Evolutionary conservation across 2,329 filamentous ascomycete species (phyloP).

Genomic region (Pseudocercospora macadamiae): DNA sequence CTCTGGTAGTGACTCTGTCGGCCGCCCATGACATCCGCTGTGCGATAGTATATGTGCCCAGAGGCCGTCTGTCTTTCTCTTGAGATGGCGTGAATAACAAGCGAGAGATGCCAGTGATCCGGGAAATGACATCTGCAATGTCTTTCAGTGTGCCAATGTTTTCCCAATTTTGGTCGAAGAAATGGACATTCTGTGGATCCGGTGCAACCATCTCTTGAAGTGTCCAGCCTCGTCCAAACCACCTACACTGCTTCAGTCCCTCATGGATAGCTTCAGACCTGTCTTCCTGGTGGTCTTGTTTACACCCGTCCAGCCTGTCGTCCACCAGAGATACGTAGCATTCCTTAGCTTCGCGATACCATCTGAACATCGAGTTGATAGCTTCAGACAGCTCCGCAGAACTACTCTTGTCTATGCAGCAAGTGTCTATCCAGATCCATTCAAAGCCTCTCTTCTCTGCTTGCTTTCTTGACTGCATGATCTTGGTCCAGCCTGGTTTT

Average conservation of each 20-base stretch:
- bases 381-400: too few species aligned
- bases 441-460: background rate
- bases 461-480: slow-evolving; percentile 1
- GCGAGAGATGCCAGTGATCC: background rate
- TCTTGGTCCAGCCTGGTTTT: slow-evolving; percentile 12
- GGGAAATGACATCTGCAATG: background rate
- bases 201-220: slow-evolving; percentile 24
- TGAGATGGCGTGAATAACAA: background rate
- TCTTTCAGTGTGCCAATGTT: background rate
- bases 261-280: background rate
- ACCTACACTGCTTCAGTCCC: slow-evolving; percentile 8
- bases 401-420: slow-evolving; percentile 25
- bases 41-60: background rate
- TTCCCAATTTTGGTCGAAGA: background rate
- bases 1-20: slow-evolving; percentile 14
- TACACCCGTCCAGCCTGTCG: background rate
- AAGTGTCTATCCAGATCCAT: slow-evolving; percentile 21
- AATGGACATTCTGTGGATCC: slow-evolving; percentile 7
- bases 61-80: background rate
- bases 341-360: slow-evolving; percentile 8
- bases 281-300: background rate
- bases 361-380: slow-evolving; percentile 22
- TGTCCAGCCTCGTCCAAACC: slow-evolving; percentile 24
- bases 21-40: slow-evolving; percentile 20
- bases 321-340: slow-evolving; percentile 5